phyloP scores from a whole-genome alignment of 345 rosid genomes.

The Sonneratia caseolaris region DNA sequence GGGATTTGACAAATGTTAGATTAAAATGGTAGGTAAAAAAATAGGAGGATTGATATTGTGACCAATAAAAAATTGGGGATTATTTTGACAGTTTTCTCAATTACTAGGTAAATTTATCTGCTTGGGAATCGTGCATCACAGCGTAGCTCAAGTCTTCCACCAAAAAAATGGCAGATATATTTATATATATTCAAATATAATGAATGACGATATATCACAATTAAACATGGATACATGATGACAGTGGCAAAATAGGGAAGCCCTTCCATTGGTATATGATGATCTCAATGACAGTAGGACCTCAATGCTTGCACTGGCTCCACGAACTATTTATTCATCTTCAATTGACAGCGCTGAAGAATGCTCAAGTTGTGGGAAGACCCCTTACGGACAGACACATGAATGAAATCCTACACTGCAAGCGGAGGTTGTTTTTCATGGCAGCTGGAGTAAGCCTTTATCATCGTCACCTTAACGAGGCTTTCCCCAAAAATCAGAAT shows the following conservation, averaged over 20 bases:
- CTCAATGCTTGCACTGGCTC: not conserved
- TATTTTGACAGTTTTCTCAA: too few species aligned
- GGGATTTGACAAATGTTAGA: too few species aligned
- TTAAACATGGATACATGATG: not conserved
- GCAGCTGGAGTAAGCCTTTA: not conserved
- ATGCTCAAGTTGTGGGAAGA: not conserved
- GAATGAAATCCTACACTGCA: not conserved
- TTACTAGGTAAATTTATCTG: not conserved
- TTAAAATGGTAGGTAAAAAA: too few species aligned
- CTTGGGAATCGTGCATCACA: not conserved
- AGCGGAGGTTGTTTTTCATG: not conserved
- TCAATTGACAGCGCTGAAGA: not conserved
- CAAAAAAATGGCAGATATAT: not conserved
- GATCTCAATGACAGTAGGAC: not conserved
- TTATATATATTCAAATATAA: not conserved
- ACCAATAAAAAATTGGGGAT: too few species aligned
- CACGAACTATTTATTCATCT: not conserved
- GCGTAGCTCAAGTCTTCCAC: not conserved
- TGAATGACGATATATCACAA: constrained; percentile 2
- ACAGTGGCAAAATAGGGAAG: not conserved
- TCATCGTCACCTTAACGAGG: not conserved
- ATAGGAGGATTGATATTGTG: too few species aligned
- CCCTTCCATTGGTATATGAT: not conserved
- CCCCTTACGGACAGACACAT: not conserved
- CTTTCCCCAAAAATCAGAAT: not conserved